phyloP scores from a whole-genome alignment of 257 asterid species.

The Rubia yunnanensis region DNA sequence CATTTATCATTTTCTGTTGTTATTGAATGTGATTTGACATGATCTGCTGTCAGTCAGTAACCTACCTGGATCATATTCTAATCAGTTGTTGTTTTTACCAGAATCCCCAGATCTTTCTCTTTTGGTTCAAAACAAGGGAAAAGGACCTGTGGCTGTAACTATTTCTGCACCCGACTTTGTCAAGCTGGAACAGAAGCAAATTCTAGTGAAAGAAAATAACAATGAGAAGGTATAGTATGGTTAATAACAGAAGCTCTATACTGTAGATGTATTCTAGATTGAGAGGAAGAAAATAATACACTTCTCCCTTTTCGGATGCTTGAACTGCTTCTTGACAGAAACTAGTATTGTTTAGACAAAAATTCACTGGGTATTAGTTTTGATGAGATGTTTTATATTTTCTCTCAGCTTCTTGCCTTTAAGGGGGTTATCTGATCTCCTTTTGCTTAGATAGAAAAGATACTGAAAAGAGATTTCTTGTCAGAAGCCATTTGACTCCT shows the following conservation, averaged over 20 bases:
- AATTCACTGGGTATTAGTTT: neutral
- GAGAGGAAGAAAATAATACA: neutral
- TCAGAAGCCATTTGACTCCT: neutral
- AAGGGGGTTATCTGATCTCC: neutral
- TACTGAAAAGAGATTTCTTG: neutral
- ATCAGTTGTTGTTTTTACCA: conserved; percentile 17
- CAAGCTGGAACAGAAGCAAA: conserved; percentile 38
- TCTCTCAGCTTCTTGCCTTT: neutral
- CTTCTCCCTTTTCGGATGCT: neutral
- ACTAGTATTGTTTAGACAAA: neutral
- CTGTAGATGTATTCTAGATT: neutral
- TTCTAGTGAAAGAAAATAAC: conserved; percentile 55
- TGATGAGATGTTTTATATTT: neutral
- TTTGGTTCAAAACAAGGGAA: conserved; percentile 70
- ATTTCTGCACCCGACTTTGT: conserved; percentile 62
- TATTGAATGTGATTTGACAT: neutral
- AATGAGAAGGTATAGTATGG: conserved; percentile 44
- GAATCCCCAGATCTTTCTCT: conserved; percentile 80
- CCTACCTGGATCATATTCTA: neutral
- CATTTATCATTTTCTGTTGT: neutral
- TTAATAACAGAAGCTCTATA: neutral
- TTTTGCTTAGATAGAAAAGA: too few relatives aligned
- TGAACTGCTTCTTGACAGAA: neutral
- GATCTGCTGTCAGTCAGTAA: neutral
- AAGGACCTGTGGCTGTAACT: conserved; percentile 33